A percentile compares a stretch with the other conserved stretches of the same genome.
Evolutionary conservation across 1,139 yeast genomes (phyloP).

Genomic region (Entelexis sorbosivorans): DNA sequence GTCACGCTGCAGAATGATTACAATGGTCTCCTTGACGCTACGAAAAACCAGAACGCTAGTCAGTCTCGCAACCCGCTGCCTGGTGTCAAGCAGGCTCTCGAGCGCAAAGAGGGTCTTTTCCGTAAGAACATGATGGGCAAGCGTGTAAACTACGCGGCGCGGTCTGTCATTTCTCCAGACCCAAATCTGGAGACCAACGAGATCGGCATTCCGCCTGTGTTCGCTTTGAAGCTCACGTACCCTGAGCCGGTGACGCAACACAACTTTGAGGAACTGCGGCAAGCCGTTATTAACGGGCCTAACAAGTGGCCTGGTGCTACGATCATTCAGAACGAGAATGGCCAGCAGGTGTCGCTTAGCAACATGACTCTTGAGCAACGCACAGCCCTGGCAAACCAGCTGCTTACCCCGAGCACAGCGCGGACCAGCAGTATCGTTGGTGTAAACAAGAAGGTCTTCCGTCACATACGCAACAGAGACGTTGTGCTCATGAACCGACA

Average conservation of each 20-base stretch:
- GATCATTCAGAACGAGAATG: constrained; percentile 93
- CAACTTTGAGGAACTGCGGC: constrained; percentile 80
- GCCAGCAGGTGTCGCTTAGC: constrained; percentile 66
- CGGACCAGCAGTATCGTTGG: constrained; percentile 26
- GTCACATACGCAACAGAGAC: constrained; percentile 91
- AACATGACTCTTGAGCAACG: constrained; percentile 92
- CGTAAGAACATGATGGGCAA: constrained; percentile 99
- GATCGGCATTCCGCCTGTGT: constrained; percentile 98
- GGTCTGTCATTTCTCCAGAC: constrained; percentile 98
- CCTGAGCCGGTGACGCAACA: constrained; percentile 98
- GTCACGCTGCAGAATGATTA: constrained; percentile 93
- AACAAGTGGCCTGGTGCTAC: constrained; percentile 98
- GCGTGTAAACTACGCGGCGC: constrained; percentile 97
- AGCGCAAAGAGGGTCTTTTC: constrained; percentile 80
- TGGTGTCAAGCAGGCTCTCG: constrained; percentile 94
- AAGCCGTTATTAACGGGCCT: constrained; percentile 95
- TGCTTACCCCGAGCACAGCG: constrained; percentile 58
- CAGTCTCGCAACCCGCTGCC: constrained; percentile 72
- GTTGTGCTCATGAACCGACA: constrained; percentile 98
- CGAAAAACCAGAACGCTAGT: constrained; percentile 63
- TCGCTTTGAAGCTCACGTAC: constrained; percentile 86
- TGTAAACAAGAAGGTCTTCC: constrained; percentile 81
- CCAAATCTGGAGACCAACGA: constrained; percentile 94
- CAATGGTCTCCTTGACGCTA: constrained; percentile 83
- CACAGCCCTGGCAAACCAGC: constrained; percentile 89